These are phyloP conservation scores for Coemansia sp. DNA, from an alignment of 192 early-diverging fungal species.

Conservation along the genomic window DNA sequence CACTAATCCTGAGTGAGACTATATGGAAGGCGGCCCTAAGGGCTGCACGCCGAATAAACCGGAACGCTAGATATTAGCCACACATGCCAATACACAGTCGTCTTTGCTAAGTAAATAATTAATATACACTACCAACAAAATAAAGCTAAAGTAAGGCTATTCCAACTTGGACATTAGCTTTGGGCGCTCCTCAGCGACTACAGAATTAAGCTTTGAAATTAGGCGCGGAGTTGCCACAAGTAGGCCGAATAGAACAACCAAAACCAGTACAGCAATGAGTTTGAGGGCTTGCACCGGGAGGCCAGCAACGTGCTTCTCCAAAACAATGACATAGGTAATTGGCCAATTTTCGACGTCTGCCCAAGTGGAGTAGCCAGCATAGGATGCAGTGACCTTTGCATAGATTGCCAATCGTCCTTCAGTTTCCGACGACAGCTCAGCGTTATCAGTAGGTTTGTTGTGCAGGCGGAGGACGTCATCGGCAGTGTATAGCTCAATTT, in stretches of 20 bases:
- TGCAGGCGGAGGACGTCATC: conserved; percentile 1
- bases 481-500: conserved; percentile 23
- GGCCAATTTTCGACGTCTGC: conserved; percentile 20
- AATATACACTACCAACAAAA: neutral
- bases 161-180: neutral
- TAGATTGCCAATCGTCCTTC: neutral
- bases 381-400: conserved; percentile 28
- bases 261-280: conserved; percentile 32
- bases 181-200: conserved; percentile 21
- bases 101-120: neutral
- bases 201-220: conserved; percentile 16
- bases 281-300: conserved; percentile 38
- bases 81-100: too few species aligned
- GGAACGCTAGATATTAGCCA: neutral
- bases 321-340: conserved; percentile 29
- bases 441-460: neutral
- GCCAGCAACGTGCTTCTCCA: conserved; percentile 46
- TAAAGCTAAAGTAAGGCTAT: neutral
- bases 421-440: neutral
- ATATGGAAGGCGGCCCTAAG: conserved; percentile 3
- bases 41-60: neutral
- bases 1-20: conserved; percentile 19
- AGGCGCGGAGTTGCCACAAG: conserved; percentile 26
- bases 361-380: conserved; percentile 32
- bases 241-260: conserved; percentile 19